Evolutionary conservation across 495 filamentous ascomycete genomes (phyloP), one percentile per base, ranked within the genome.

Genomic region (Viridothelium virens): DNA sequence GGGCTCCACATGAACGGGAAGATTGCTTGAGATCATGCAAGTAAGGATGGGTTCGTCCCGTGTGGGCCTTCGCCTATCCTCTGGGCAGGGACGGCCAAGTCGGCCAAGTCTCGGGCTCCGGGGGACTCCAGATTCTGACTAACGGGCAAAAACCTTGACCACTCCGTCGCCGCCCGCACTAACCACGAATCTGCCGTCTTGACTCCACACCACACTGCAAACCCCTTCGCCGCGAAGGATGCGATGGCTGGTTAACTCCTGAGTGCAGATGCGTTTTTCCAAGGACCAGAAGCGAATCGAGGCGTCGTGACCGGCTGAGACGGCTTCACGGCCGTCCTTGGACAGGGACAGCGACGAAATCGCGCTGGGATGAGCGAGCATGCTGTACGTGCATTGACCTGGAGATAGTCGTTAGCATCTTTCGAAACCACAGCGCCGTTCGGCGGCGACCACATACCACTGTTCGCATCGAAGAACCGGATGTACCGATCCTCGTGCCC

Each of bases 331-430:
- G 37, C 92, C 92, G 71, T 96, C 92, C 11, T 94, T 93, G 66
- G 89, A 94, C 38, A 98, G 84, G 0, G 90, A 92, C 16, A 98
- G 85, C 12, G 90, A 85, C 14, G 94, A 92, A 70, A 97, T 96
- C 47, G 94, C 86, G 2, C 91, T 87, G 2, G 93, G 91, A 74
- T 98, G 94, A 2, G 94, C 94, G 65, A 97, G 86, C 94, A 98
- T 97, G 69, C 87, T 92, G 76, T 97, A 98, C 16, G 95, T 96
- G 79, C 92, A 96, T 94, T 97, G 95, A 68, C 94, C 94, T 98
- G 70, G 41, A 33, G 47, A 47, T 39, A 63, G 16, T 10, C 63
- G 46, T 62, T 41, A 25, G 46, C 47, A 18, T 64, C 38, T 14
- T 44, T 44, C 41, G 16, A 46, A 25, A 39, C n/a, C 41, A 61